Evolutionary conservation across 441 rosid species (phyloP), one percentile per base, ranked within the genome.

Genomic region (Sinapis alba): DNA sequence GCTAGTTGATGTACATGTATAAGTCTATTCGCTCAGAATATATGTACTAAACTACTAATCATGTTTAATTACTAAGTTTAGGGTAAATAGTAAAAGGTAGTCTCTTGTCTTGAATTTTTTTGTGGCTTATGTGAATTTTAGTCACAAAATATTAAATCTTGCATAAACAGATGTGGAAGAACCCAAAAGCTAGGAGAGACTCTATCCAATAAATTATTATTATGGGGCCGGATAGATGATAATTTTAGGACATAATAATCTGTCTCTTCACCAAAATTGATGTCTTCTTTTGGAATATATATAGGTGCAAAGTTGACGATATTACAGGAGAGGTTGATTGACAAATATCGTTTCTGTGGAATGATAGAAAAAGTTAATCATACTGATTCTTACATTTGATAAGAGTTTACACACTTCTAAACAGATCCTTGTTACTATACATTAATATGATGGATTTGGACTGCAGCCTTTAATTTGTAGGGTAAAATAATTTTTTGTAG

Each of bases 261-360:
- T 7, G 54, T 47, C 54, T 47, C 54, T 47, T 47, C 54, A 47
- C 54, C 54, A 47, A 47, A 47, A 47, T 47, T 47, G 54, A 47
- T 47, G 54, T 47, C 54, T 47, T 47, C 54, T 47, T 47, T 47
- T 47, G 54, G 4, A 47, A 47, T 3, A 43, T 15, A 43, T 43
- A 13, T 12, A 41, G n/a, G 50, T 43, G 18, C 50, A 43, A 43
- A 43, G 50, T 43, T n/a, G 50, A 43, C 50, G 50, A 43, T n/a
- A 43, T 43, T 43, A 43, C 16, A 43, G 18, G 50, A 13, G 50
- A 43, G 50, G 2, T 43, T 43, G 50, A 43, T 43, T 43, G 50
- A 43, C 7, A 43, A 13, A 43, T 43, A 43, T n/a, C 50, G 18
- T 43, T 43, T 43, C 50, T n/a, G 50, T 43, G 50, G 50, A 43